Percentiles rank a stretch among this genome's conserved stretches.
These are phyloP conservation scores for Mimosa bimucronata DNA, from an alignment of 306 rosid species.

Conservation along the genomic window DNA sequence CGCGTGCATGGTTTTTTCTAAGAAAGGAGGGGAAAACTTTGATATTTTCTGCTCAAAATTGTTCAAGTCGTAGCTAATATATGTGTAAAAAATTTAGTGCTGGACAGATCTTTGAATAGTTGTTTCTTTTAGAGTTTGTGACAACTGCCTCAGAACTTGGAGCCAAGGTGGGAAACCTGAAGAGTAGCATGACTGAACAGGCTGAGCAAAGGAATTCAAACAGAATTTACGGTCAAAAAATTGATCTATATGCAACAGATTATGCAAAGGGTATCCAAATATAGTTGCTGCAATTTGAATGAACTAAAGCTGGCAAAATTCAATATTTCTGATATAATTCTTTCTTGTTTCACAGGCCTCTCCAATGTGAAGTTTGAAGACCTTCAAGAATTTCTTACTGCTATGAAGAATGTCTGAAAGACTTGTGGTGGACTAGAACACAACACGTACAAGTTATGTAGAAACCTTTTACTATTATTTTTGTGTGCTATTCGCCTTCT, in stretches of 20 bases:
- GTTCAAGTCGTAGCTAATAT: slow-evolving; percentile 24
- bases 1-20: not conserved
- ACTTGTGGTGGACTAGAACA: slow-evolving; percentile 9
- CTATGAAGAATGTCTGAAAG: slow-evolving; percentile 49
- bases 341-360: slow-evolving; percentile 59
- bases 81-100: not conserved
- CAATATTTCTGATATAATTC: slow-evolving; percentile 11
- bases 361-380: slow-evolving; percentile 52
- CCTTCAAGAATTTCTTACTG: slow-evolving; percentile 36
- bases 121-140: slow-evolving; percentile 57
- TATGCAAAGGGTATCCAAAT: slow-evolving; percentile 48
- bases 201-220: slow-evolving; percentile 39
- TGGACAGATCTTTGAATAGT: slow-evolving; percentile 22
- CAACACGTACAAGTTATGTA: not conserved
- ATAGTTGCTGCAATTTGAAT: slow-evolving; percentile 33
- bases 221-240: slow-evolving; percentile 36
- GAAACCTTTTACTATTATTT: not conserved
- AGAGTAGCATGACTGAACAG: slow-evolving; percentile 49
- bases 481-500: slow-evolving; percentile 13
- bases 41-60: slow-evolving; percentile 5
- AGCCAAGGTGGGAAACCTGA: slow-evolving; percentile 44
- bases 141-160: slow-evolving; percentile 63
- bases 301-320: slow-evolving; percentile 4
- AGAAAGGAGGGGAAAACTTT: slow-evolving; percentile 11
- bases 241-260: slow-evolving; percentile 42